Conservation (phyloP, 495 filamentous ascomycete species). For the Penicillium herquei region DNA sequence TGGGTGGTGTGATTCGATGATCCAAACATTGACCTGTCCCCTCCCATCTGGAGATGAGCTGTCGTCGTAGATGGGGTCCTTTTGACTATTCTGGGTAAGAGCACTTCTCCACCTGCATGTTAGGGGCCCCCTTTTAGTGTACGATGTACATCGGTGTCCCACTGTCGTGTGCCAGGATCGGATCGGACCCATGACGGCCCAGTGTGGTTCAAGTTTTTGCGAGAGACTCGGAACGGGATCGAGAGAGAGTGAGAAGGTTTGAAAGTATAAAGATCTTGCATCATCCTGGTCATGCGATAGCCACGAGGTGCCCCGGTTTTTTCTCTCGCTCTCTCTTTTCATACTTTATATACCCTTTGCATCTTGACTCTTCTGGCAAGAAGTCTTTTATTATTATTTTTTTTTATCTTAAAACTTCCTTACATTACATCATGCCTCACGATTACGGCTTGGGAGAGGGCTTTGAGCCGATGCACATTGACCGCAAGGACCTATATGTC, state of each 20-base stretch:
- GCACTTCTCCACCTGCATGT: slow-evolving; percentile 6
- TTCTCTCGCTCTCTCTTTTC: background rate
- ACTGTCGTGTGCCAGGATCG: no score
- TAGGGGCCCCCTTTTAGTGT: slow-evolving; percentile 3
- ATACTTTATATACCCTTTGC: background rate
- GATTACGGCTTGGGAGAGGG: slow-evolving; percentile 17
- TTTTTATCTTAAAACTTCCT: background rate
- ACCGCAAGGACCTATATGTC: slow-evolving; percentile 67
- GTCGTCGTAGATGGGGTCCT: slow-evolving; percentile 3
- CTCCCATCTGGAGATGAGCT: slow-evolving; percentile 2
- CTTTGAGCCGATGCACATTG: slow-evolving; percentile 53
- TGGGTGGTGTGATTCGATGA: slow-evolving; percentile 18
- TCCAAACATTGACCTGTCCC: background rate
- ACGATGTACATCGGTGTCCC: no score
- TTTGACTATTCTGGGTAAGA: slow-evolving; percentile 9
- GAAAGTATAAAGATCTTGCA: slow-evolving; percentile 18
- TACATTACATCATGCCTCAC: background rate
- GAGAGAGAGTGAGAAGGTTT: background rate
- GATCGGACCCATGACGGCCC: no score
- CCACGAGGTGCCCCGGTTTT: slow-evolving; percentile 22
- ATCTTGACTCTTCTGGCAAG: background rate
- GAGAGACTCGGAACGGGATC: background rate
- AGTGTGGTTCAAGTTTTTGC: background rate
- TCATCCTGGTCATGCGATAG: slow-evolving; percentile 11
- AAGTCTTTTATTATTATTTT: background rate